A percentile compares a stretch with the other conserved stretches of the same genome.
Evolutionary conservation across 225 moss, liverwort and hornwort genomes (phyloP).

Genomic region (Bryum argenteum): DNA sequence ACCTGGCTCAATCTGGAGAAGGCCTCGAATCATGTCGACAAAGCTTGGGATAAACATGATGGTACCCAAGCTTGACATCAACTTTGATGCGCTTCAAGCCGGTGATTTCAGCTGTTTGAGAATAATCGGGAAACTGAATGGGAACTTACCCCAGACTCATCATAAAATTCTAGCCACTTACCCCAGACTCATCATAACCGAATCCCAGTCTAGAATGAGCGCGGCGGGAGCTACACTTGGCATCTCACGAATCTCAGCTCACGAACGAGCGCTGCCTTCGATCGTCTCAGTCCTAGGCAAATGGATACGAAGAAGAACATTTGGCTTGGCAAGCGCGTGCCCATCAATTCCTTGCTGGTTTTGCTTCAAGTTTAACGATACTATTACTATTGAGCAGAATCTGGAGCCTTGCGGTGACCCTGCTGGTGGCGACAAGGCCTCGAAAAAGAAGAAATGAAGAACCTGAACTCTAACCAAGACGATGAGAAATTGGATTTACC

Average conservation of each 20-base stretch:
- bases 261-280: slow-evolving; percentile 51
- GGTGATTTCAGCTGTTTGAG: no score
- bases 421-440: slow-evolving; percentile 41
- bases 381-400: slow-evolving; percentile 50
- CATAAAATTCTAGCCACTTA: no score
- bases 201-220: slow-evolving; percentile 47
- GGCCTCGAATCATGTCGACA: no score
- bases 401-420: slow-evolving; percentile 55
- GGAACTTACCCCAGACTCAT: no score
- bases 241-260: slow-evolving; percentile 41
- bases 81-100: no score
- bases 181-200: no score
- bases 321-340: slow-evolving; percentile 54
- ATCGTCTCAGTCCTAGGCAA: slow-evolving; percentile 52
- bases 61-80: no score
- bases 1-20: no score
- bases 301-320: slow-evolving; percentile 47
- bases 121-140: no score
- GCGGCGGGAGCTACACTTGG: slow-evolving; percentile 66
- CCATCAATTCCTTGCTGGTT: slow-evolving; percentile 52
- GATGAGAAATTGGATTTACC: no score
- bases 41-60: no score
- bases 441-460: slow-evolving; percentile 55
- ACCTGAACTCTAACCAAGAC: no score
- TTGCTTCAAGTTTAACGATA: slow-evolving; percentile 45